Evolutionary conservation across 768 basidiomycete species (phyloP).

Genomic region (Termitomyces sp.): DNA sequence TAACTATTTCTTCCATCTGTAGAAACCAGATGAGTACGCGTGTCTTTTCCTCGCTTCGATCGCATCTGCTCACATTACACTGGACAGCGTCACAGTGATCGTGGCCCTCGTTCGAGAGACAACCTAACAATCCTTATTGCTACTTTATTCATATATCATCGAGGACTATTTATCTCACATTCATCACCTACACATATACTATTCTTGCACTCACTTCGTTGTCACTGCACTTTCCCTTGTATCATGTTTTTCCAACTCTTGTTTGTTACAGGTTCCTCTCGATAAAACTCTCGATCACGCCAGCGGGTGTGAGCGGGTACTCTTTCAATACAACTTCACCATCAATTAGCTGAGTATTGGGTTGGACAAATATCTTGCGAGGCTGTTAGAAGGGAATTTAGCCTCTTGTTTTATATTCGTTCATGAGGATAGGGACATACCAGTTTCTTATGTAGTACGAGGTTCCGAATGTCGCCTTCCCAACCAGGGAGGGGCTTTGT

Average conservation of each 20-base stretch:
- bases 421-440: slow-evolving; percentile 30
- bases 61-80: slow-evolving; percentile 7
- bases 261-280: slow-evolving; percentile 49
- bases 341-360: slow-evolving; percentile 65
- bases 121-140: slow-evolving; percentile 23
- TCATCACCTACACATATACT: slow-evolving; percentile 4
- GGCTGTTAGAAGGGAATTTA: slow-evolving; percentile 41
- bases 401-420: not conserved
- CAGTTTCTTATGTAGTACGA: slow-evolving; percentile 76
- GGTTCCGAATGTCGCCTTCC: slow-evolving; percentile 69
- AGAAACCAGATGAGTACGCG: slow-evolving; percentile 82
- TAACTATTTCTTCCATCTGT: slow-evolving; percentile 8
- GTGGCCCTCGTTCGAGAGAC: slow-evolving; percentile 66
- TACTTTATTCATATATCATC: slow-evolving; percentile 6
- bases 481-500: slow-evolving; percentile 69
- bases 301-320: slow-evolving; percentile 67
- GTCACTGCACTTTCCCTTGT: slow-evolving; percentile 5
- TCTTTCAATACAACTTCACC: slow-evolving; percentile 73
- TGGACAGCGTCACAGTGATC: slow-evolving; percentile 59
- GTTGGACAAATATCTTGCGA: slow-evolving; percentile 81
- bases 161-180: slow-evolving; percentile 9
- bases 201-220: not conserved
- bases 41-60: not conserved
- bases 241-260: not conserved
- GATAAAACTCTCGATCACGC: slow-evolving; percentile 78